Percentiles rank a stretch among this genome's conserved stretches.
These are phyloP conservation scores for Cystobasidium sp. DNA, from an alignment of 1,284 basidiomycete genomes.

Conservation along the genomic window DNA sequence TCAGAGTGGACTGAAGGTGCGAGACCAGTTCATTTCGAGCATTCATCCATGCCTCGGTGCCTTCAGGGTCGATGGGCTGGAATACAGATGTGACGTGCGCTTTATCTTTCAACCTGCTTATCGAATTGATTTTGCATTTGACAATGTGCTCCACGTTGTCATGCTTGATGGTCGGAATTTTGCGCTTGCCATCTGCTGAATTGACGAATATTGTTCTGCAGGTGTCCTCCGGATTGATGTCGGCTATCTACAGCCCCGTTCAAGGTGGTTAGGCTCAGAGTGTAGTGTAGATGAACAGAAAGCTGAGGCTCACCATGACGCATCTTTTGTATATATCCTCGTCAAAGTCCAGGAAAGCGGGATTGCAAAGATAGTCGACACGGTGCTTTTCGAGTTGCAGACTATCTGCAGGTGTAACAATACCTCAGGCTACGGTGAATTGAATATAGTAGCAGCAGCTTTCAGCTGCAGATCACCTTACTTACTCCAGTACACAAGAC, in stretches of 20 bases:
- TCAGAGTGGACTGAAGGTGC: conserved; percentile 17
- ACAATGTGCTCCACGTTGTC: neutral
- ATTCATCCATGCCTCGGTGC: conserved; percentile 12
- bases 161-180: neutral
- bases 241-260: conserved; percentile 42
- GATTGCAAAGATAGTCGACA: conserved; percentile 19
- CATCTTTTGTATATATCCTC: conserved; percentile 33
- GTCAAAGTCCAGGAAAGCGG: conserved; percentile 14
- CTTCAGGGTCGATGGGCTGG: conserved; percentile 22
- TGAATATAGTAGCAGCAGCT: too few species aligned
- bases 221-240: conserved; percentile 1
- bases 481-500: conserved; percentile 23
- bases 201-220: neutral
- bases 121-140: conserved; percentile 12
- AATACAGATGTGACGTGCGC: conserved; percentile 20
- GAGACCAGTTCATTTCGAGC: conserved; percentile 29
- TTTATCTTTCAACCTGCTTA: neutral
- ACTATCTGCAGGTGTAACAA: conserved; percentile 27
- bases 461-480: neutral
- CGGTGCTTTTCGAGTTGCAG: conserved; percentile 6
- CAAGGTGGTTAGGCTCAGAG: too few species aligned
- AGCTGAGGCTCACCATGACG: conserved; percentile 8
- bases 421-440: neutral
- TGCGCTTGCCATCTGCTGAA: neutral
- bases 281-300: too few species aligned